These are phyloP conservation scores for Cornus suecica DNA, from an alignment of 148 eudicot genomes.

Conservation along the genomic window DNA sequence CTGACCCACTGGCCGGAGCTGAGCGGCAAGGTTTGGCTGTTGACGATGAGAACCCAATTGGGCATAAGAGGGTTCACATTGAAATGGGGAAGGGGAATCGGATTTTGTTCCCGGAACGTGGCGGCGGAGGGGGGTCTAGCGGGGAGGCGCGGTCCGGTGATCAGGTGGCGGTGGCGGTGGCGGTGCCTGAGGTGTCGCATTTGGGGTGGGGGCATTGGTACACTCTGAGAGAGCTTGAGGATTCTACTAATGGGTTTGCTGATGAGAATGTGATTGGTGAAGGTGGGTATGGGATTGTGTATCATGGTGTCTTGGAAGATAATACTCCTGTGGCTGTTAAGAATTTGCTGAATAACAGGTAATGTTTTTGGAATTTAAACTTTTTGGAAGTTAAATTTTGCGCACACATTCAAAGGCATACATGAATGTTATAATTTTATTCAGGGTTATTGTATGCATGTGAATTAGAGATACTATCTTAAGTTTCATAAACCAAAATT, in stretches of 20 bases:
- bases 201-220: constrained; percentile 98
- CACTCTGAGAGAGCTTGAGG: constrained; percentile 79
- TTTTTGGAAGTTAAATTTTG: not conserved
- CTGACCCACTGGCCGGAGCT: constrained; percentile 23
- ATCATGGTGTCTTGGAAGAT: constrained; percentile 54
- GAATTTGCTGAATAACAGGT: constrained; percentile 91
- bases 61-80: constrained; percentile 43
- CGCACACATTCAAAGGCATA: not conserved
- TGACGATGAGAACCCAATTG: constrained; percentile 31
- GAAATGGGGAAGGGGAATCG: constrained; percentile 55
- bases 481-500: not conserved
- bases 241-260: constrained; percentile 54
- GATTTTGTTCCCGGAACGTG: constrained; percentile 46
- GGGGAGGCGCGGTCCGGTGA: constrained; percentile 39
- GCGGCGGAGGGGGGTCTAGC: constrained; percentile 14
- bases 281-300: constrained; percentile 96
- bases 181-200: constrained; percentile 65
- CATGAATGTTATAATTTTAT: not conserved
- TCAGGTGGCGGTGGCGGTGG: constrained; percentile 16
- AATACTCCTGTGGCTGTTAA: constrained; percentile 63
- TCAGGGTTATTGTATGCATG: not conserved
- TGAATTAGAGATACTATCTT: not conserved
- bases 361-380: not conserved
- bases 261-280: constrained; percentile 92
- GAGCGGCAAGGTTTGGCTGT: constrained; percentile 11